A percentile compares a stretch with the other conserved stretches of the same genome.
These are phyloP conservation scores for Grosmannia clavigera DNA, from an alignment of 2,329 filamentous ascomycete genomes.

Conservation along the genomic window DNA sequence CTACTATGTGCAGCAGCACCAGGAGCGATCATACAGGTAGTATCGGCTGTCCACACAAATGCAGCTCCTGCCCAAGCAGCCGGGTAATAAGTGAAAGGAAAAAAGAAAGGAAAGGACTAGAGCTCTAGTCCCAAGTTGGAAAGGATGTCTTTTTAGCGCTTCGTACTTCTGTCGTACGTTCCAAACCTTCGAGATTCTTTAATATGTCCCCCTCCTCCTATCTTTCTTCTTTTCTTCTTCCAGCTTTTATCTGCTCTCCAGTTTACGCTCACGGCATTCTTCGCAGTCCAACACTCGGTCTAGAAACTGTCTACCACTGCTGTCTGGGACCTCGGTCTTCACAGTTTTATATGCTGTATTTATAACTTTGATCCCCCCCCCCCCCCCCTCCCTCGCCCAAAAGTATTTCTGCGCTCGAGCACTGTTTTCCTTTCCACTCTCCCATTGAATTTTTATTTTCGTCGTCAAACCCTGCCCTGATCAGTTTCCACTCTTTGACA, in stretches of 20 bases:
- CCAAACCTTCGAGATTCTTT: neutral
- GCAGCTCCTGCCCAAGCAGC: neutral
- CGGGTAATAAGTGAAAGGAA: neutral
- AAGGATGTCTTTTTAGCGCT: neutral
- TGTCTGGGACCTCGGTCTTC: neutral
- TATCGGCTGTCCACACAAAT: neutral
- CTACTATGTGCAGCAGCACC: neutral
- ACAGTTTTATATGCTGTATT: neutral
- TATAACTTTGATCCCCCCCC: neutral
- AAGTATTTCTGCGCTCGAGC: too few relatives aligned
- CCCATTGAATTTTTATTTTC: too few relatives aligned
- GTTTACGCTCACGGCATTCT: slow-evolving; percentile 10
- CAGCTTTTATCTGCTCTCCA: neutral
- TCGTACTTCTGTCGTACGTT: neutral
- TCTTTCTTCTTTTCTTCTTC: neutral
- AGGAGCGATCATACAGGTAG: neutral
- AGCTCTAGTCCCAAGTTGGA: neutral
- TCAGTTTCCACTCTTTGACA: too few relatives aligned
- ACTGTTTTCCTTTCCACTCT: too few relatives aligned
- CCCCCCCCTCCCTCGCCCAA: neutral
- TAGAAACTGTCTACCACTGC: neutral
- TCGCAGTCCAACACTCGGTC: neutral
- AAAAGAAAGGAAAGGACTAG: neutral
- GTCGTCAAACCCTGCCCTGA: too few relatives aligned
- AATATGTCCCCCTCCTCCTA: neutral